Percentiles rank a stretch among this genome's conserved stretches.
Conservation (phyloP, 805 yeast species). For the Metschnikowia baotianmanensis region DNA sequence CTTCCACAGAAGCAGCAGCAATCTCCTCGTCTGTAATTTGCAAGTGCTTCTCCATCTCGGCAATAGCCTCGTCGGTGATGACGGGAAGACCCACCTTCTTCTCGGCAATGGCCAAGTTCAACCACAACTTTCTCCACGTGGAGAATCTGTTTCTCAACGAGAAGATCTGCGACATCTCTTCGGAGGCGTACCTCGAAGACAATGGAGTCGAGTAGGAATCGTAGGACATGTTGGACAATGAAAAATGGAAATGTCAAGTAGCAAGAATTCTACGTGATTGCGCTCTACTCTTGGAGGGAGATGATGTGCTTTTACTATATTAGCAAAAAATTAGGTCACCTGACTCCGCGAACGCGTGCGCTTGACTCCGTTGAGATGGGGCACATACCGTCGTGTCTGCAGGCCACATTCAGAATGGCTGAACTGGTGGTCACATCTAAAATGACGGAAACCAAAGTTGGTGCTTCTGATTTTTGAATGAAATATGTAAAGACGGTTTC, state of each 20-base stretch:
- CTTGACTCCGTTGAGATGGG: constrained; percentile 10
- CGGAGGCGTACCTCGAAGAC: constrained; percentile 95
- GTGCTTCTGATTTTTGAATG: too few species aligned
- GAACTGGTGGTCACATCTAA: too few species aligned
- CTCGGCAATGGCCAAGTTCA: constrained; percentile 93
- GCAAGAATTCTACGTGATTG: not conserved
- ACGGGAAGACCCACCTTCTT: constrained; percentile 82
- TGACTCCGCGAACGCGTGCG: constrained; percentile 8
- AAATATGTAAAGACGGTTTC: too few species aligned
- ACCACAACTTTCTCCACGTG: constrained; percentile 98
- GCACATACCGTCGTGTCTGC: not conserved
- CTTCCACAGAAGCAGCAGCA: constrained; percentile 83
- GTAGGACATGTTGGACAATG: constrained; percentile 29
- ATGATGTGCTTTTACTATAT: not conserved
- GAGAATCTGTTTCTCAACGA: constrained; percentile 92
- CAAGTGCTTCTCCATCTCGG: constrained; percentile 75
- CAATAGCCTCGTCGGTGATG: constrained; percentile 87
- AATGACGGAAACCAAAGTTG: too few species aligned
- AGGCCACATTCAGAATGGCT: too few species aligned
- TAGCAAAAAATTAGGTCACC: constrained; percentile 4
- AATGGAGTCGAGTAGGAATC: constrained; percentile 91
- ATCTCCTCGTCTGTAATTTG: constrained; percentile 91
- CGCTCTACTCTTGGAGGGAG: not conserved
- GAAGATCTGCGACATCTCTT: constrained; percentile 93
- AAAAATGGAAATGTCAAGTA: too few species aligned